A percentile compares a stretch with the other conserved stretches of the same genome.
Evolutionary conservation across 345 rosid species (phyloP).

Genomic region (Lagerstroemia speciosa): DNA sequence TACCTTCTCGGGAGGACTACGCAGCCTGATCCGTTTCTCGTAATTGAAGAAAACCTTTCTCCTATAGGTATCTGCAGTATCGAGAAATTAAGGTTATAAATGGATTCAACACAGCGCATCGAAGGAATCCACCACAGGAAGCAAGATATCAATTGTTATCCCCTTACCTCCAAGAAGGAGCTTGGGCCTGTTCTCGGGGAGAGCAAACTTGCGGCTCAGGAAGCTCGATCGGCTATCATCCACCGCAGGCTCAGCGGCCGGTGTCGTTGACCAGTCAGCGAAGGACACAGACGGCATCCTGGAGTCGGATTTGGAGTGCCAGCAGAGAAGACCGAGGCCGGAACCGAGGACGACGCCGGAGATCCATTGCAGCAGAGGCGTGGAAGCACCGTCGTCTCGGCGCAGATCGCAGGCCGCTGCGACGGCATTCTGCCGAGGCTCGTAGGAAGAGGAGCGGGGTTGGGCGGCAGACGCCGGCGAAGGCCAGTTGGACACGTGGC

Average conservation of each 20-base stretch:
- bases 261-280: constrained; percentile 32
- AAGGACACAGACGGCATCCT: constrained; percentile 29
- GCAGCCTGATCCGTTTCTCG: constrained; percentile 88
- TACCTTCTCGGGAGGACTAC: constrained; percentile 95
- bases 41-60: constrained; percentile 86
- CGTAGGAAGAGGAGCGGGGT: constrained; percentile 11
- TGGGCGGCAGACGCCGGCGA: constrained; percentile 12
- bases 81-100: background rate
- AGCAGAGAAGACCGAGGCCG: constrained; percentile 47
- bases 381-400: background rate
- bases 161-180: constrained; percentile 56
- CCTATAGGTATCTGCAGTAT: constrained; percentile 57
- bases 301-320: constrained; percentile 25
- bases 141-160: background rate
- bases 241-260: constrained; percentile 18
- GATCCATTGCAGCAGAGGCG: constrained; percentile 37
- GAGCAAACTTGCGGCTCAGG: constrained; percentile 41
- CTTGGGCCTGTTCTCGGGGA: constrained; percentile 51
- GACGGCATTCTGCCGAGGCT: constrained; percentile 17
- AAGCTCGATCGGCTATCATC: constrained; percentile 20
- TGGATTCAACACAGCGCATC: background rate
- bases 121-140: background rate
- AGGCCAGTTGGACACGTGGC: constrained; percentile 25
- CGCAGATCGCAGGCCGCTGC: constrained; percentile 12
- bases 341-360: constrained; percentile 48